Conservation (phyloP, 1,284 basidiomycete species). For the Cryptococcus maquisensis region DNA sequence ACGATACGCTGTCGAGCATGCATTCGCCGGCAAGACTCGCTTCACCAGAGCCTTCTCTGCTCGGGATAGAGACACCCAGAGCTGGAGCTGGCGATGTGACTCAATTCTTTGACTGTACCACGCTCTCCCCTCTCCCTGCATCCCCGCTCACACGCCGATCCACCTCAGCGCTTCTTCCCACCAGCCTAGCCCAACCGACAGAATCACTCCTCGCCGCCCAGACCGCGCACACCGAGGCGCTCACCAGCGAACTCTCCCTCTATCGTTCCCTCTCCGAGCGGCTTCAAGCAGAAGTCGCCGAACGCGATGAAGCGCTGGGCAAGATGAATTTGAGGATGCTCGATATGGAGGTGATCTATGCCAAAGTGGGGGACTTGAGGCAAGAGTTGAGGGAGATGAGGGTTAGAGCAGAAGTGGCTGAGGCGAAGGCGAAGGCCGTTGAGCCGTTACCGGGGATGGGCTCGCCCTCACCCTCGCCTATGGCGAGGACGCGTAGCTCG, state of each 20-base stretch:
- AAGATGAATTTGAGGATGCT: conserved; percentile 28
- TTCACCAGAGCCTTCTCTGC: neutral
- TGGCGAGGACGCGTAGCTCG: conserved; percentile 11
- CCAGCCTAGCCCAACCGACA: conserved; percentile 17
- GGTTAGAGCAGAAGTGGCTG: neutral
- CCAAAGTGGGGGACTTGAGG: conserved; percentile 18
- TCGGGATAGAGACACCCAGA: neutral
- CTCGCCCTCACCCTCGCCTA: neutral
- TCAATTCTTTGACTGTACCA: conserved; percentile 32
- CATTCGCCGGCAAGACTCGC: conserved; percentile 14
- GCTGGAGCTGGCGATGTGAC: conserved; percentile 20
- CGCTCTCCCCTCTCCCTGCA: conserved; percentile 10
- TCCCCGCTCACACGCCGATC: neutral
- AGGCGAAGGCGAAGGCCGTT: neutral
- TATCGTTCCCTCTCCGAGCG: conserved; percentile 23
- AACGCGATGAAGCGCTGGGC: conserved; percentile 28
- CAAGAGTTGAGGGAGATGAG: conserved; percentile 5
- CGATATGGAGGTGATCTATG: conserved; percentile 24
- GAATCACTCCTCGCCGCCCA: conserved; percentile 32
- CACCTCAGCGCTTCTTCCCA: neutral
- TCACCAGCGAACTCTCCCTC: conserved; percentile 24
- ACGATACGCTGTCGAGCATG: conserved; percentile 22
- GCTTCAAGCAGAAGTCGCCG: conserved; percentile 31
- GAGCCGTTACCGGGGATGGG: neutral
- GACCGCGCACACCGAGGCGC: conserved; percentile 24